phyloP scores from a whole-genome alignment of 129 eudicot species.

The sunflower (Helianthus annuus) region HanXRQr2.0-SUNRISE NC_035449.2:166650213-166650712 shows the following conservation, averaged over 20 bases:
- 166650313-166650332: not conserved
- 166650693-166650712: slow-evolving; percentile 1
- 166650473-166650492: too few species aligned
- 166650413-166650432: too few species aligned
- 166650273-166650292: not conserved
- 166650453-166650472: too few species aligned
- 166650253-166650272: not conserved
- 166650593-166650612: not conserved
- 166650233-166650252: too few species aligned
- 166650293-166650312: not conserved
- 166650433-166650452: too few species aligned
- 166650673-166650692: not conserved
- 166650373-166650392: slow-evolving; percentile 6
- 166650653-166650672: slow-evolving; percentile 3
- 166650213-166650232: too few species aligned
- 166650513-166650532: too few species aligned
- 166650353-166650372: not conserved
- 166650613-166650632: too few species aligned
- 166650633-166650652: not conserved
- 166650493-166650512: too few species aligned
- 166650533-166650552: too few species aligned
- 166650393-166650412: too few species aligned
- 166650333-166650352: not conserved
- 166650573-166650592: not conserved
- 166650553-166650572: too few species aligned